Percentiles rank a stretch among this genome's conserved stretches.
Evolutionary conservation across 2,329 filamentous ascomycete species (phyloP).

Genomic region (Ceratocystis eucalypticola): DNA sequence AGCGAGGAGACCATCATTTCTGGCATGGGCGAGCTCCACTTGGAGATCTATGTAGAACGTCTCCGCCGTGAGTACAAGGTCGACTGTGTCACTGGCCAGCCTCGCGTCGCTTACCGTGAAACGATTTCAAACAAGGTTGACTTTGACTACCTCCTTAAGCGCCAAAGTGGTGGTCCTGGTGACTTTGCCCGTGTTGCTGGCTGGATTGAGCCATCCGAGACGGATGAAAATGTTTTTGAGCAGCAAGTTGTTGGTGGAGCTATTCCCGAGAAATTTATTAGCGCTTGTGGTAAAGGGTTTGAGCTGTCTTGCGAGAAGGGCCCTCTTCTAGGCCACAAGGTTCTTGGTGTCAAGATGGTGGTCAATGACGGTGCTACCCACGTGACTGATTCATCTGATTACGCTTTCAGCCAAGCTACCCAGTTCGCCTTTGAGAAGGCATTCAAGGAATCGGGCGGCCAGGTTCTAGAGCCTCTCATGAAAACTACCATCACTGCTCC

Average conservation of each 20-base stretch:
- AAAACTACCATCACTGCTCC: slow-evolving; percentile 94
- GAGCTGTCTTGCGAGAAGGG: slow-evolving; percentile 69
- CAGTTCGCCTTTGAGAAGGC: slow-evolving; percentile 95
- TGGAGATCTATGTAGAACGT: slow-evolving; percentile 95
- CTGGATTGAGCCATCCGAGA: slow-evolving; percentile 72
- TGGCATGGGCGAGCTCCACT: slow-evolving; percentile 93
- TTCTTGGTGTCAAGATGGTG: slow-evolving; percentile 80
- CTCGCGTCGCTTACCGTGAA: slow-evolving; percentile 93
- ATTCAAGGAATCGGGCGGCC: slow-evolving; percentile 65
- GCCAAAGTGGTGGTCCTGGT: slow-evolving; percentile 88
- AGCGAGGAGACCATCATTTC: slow-evolving; percentile 95
- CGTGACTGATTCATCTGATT: slow-evolving; percentile 94
- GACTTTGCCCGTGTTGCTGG: slow-evolving; percentile 89
- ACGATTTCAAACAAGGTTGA: slow-evolving; percentile 68
- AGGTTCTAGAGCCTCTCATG: slow-evolving; percentile 91
- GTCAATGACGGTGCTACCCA: slow-evolving; percentile 94
- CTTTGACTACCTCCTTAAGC: slow-evolving; percentile 89
- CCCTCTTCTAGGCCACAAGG: slow-evolving; percentile 81
- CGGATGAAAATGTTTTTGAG: slow-evolving; percentile 66
- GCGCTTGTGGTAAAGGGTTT: slow-evolving; percentile 92
- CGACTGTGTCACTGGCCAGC: slow-evolving; percentile 88
- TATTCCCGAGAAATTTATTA: slow-evolving; percentile 91
- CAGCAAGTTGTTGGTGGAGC: slow-evolving; percentile 76
- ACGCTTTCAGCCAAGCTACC: slow-evolving; percentile 86
- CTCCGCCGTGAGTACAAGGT: slow-evolving; percentile 95